Conservation (phyloP, 106 monocot species). For the Triglochin maritima region DNA sequence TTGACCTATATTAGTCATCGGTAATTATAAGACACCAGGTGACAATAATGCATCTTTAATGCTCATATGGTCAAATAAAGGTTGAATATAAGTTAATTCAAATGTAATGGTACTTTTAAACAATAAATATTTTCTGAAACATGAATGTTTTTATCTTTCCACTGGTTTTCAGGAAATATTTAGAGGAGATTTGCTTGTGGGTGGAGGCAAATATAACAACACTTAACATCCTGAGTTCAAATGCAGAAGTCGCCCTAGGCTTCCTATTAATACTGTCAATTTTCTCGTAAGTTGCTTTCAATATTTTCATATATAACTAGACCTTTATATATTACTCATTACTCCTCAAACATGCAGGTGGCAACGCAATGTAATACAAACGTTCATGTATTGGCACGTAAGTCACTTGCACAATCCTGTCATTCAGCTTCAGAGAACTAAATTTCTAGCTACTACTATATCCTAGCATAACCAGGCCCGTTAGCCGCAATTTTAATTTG, state of each 20-base stretch:
- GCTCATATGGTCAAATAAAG: too few relatives aligned
- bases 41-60: too few relatives aligned
- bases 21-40: too few relatives aligned
- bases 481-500: too few relatives aligned
- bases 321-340: neutral
- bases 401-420: neutral
- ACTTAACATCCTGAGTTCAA: conserved; percentile 57
- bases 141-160: too few relatives aligned
- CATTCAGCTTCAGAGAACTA: too few relatives aligned
- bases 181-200: conserved; percentile 75
- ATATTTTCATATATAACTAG: neutral
- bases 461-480: too few relatives aligned
- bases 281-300: conserved; percentile 57
- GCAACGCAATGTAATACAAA: conserved; percentile 78
- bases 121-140: too few relatives aligned
- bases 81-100: too few relatives aligned
- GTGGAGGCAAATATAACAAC: conserved; percentile 61
- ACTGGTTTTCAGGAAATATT: conserved; percentile 51
- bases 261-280: conserved; percentile 73
- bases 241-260: conserved; percentile 74
- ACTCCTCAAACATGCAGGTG: conserved; percentile 44
- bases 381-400: conserved; percentile 98
- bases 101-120: too few relatives aligned
- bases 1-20: too few relatives aligned
- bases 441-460: too few relatives aligned